Conservation (phyloP, 768 basidiomycete genomes). For the Boletus sensibilis region DNA sequence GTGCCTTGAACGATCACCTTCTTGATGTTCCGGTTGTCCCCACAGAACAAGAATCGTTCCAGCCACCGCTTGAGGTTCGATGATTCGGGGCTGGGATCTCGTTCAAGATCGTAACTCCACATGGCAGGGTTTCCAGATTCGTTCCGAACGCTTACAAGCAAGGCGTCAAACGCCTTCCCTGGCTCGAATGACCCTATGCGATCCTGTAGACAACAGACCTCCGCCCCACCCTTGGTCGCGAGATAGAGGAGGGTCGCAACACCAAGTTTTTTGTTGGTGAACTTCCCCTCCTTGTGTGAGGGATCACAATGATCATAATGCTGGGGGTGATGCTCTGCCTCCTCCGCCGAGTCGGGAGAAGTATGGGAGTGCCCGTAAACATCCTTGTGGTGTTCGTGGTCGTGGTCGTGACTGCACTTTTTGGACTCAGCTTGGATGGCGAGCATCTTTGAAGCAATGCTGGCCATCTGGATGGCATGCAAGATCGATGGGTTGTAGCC, state of each 20-base stretch:
- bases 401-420: neutral
- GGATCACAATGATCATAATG: neutral
- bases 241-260: slow-evolving; percentile 81
- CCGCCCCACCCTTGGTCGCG: slow-evolving; percentile 89
- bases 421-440: slow-evolving; percentile 43
- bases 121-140: slow-evolving; percentile 56
- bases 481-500: slow-evolving; percentile 84
- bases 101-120: slow-evolving; percentile 45
- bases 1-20: slow-evolving; percentile 83
- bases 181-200: slow-evolving; percentile 72
- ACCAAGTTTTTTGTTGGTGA: slow-evolving; percentile 62
- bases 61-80: slow-evolving; percentile 53
- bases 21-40: slow-evolving; percentile 81
- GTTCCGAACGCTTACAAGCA: slow-evolving; percentile 60
- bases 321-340: neutral
- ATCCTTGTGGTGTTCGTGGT: neutral
- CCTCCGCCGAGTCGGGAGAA: neutral
- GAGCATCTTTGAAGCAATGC: slow-evolving; percentile 77
- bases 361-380: neutral
- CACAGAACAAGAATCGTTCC: slow-evolving; percentile 84
- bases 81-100: slow-evolving; percentile 32
- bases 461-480: slow-evolving; percentile 67
- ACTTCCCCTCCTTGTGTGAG: slow-evolving; percentile 25
- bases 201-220: slow-evolving; percentile 68
- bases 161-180: slow-evolving; percentile 90